Evolutionary conservation across 164 flowering plant genomes (phyloP), one percentile per base, ranked within the genome.

Genomic region (Sextonia rubra): DNA sequence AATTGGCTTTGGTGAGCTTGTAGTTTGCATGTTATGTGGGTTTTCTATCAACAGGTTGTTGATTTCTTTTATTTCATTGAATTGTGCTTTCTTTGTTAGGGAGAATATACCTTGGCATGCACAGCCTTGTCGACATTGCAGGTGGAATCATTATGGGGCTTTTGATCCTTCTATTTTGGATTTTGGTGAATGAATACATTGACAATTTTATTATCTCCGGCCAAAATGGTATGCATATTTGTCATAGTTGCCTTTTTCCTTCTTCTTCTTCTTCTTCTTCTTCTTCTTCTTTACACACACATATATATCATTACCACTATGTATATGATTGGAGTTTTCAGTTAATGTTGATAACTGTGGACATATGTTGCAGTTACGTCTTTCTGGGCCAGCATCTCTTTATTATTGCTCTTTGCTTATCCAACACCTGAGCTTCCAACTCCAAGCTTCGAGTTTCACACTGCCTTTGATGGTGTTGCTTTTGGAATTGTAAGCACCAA

Each of bases 31-130:
- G 7, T 23, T 29, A 55, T 44, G 63, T 30, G n/a, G 70, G 17
- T 47, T 68, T 68, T 47, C 70, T 68, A 18, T 47, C 23, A 47
- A 12, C 12, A 24, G n/a, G n/a, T n/a, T 49, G 32, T 67, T 62
- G 22, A 6, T 73, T 62, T 56, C 55, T 8, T 7, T 25, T 75
- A 14, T 60, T 17, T 2, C 55, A 82, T 60, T 75, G 78, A 80
- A 69, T 32, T 70, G 65, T 30, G 65, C 32, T 76, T 78, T 70
- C 60, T 69, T 76, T 86, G 61, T 65, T 81, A 96, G 99, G 97
- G 82, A 90, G 99, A 82, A 87, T 96, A 69, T 96, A 96, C 85
- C 97, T 96, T 32, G 99, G 98, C 70, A 96, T 96, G 99, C 99
- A 96, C 87, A 93, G 97, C 78, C 49, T 82, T 76, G 71, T 96